phyloP scores from a whole-genome alignment of 768 basidiomycete genomes.

The Amanita inopinata region DNA sequence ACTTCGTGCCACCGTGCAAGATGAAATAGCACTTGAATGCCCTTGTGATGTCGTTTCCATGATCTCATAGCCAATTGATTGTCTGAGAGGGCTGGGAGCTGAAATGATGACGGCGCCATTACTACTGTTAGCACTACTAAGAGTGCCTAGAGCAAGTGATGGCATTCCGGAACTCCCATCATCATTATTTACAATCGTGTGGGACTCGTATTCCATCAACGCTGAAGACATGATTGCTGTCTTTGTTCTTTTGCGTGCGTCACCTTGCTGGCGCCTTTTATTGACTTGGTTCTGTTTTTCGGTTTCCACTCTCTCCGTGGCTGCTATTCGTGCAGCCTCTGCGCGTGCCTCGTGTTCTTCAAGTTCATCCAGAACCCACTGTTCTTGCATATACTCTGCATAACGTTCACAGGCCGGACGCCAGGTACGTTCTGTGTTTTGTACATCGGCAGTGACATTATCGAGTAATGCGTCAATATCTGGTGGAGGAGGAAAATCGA shows the following conservation, averaged over 20 bases:
- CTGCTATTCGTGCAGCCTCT: constrained; percentile 30
- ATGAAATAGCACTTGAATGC: neutral
- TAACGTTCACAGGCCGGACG: constrained; percentile 81
- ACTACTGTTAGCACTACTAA: neutral
- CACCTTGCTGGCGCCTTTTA: constrained; percentile 41
- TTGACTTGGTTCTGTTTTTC: constrained; percentile 40
- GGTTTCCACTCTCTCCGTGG: constrained; percentile 31
- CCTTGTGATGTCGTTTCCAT: neutral
- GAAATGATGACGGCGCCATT: constrained; percentile 18
- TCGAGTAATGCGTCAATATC: constrained; percentile 64
- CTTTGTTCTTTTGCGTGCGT: constrained; percentile 30
- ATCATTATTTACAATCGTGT: constrained; percentile 1
- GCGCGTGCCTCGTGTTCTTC: constrained; percentile 64
- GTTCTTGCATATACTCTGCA: constrained; percentile 74
- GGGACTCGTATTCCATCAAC: neutral
- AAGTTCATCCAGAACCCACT: constrained; percentile 62
- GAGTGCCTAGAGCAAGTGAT: too few species aligned
- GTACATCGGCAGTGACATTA: constrained; percentile 16
- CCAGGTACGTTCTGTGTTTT: constrained; percentile 44
- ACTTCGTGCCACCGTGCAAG: neutral
- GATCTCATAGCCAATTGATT: constrained; percentile 28
- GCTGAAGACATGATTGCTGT: constrained; percentile 6
- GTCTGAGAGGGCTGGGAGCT: constrained; percentile 34
- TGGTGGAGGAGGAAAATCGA: constrained; percentile 67
- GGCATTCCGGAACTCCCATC: constrained; percentile 4